Evolutionary conservation across 768 basidiomycete genomes (phyloP).

Genomic region (Leucocoprinus leucothites): DNA sequence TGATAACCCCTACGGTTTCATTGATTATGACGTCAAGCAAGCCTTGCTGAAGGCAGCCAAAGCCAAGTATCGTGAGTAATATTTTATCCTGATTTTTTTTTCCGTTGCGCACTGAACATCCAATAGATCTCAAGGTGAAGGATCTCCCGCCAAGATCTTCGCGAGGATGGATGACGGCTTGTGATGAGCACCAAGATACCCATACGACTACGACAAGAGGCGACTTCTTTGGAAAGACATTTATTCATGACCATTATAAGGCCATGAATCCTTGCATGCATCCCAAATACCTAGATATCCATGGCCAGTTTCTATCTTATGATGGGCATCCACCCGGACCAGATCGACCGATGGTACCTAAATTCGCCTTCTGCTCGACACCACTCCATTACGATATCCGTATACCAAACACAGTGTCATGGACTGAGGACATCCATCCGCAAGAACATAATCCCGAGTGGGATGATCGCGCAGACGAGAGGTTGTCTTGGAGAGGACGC

Average conservation of each 20-base stretch:
- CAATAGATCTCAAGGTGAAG: conserved; percentile 29
- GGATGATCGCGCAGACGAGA: conserved; percentile 56
- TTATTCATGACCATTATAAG: conserved; percentile 40
- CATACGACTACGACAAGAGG: neutral
- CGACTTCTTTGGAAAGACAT: conserved; percentile 24
- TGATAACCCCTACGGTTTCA: conserved; percentile 33
- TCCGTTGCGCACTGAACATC: neutral
- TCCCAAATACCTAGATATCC: conserved; percentile 33
- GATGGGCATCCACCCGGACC: conserved; percentile 31
- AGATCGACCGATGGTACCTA: conserved; percentile 30
- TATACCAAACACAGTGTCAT: conserved; percentile 36
- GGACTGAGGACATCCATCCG: conserved; percentile 29
- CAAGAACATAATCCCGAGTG: conserved; percentile 51
- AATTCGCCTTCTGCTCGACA: conserved; percentile 44
- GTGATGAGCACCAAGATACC: conserved; percentile 25
- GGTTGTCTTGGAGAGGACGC: conserved; percentile 65
- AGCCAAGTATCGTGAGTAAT: conserved; percentile 24
- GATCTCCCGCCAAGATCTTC: conserved; percentile 25
- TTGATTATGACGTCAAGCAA: conserved; percentile 28
- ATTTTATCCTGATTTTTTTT: no score
- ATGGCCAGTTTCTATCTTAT: conserved; percentile 43
- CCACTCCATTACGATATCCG: conserved; percentile 46
- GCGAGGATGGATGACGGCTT: conserved; percentile 38
- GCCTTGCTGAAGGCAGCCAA: conserved; percentile 30
- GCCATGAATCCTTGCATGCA: conserved; percentile 43